A percentile compares a stretch with the other conserved stretches of the same genome.
phyloP scores from a whole-genome alignment of 305 asterid genomes.

The Solanum hybrid region DNA sequence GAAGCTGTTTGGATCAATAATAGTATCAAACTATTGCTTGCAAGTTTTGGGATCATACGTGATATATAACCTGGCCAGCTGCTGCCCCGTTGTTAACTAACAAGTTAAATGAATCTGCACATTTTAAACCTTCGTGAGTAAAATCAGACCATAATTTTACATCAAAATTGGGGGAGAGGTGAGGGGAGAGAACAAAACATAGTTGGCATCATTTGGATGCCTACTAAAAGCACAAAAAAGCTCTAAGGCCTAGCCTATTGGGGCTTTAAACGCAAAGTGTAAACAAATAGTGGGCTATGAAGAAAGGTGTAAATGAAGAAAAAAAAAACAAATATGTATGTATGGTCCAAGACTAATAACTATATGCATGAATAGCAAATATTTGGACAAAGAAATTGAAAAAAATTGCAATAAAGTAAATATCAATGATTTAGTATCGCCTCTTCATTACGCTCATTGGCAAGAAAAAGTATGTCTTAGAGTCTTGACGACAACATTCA shows the following conservation, averaged over 20 bases:
- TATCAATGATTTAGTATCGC: background rate
- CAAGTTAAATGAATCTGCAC: slow-evolving; percentile 90
- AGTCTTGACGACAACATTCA: background rate
- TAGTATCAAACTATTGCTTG: background rate
- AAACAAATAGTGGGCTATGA: background rate
- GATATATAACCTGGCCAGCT: slow-evolving; percentile 88
- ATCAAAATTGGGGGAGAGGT: background rate
- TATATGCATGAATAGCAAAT: background rate
- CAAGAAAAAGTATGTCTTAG: background rate
- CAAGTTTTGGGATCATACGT: slow-evolving; percentile 38
- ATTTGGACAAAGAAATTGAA: background rate
- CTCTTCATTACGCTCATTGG: background rate
- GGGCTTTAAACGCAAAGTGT: background rate
- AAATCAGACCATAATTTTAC: background rate
- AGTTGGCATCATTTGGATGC: background rate
- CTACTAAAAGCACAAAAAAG: background rate
- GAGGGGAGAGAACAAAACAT: background rate
- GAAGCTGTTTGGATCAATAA: background rate
- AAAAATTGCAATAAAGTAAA: background rate
- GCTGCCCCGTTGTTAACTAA: slow-evolving; percentile 90
- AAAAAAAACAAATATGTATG: background rate
- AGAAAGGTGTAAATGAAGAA: background rate
- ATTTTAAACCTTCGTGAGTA: background rate
- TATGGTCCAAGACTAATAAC: background rate
- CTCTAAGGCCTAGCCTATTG: background rate